Base-by-base conservation (phyloP, 345 rosid species). In the Tarenaya hassleriana region DNA sequence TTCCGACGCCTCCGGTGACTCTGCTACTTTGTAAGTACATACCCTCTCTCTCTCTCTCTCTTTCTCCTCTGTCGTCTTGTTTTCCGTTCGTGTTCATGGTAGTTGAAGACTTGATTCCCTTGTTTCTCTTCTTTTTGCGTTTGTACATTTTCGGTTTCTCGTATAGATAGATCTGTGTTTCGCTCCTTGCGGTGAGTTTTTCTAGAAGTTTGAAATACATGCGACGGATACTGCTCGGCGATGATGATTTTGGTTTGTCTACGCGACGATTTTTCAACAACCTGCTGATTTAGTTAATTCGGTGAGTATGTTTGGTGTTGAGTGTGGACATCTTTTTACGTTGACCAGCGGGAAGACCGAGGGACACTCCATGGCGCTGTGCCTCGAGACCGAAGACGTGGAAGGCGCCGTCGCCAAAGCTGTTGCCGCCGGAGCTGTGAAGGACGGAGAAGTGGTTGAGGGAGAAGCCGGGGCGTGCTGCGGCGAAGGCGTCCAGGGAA, bases 321-420 rank as follows among this genome's bases (percentile, higher is more conserved):
- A n/a, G n/a, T n/a, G n/a, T n/a, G n/a, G n/a, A n/a, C 18, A 13
- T 35, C 5, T 2, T n/a, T 19, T 4, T 38, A 8, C 20, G n/a
- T 38, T 62, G 17, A 55, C 17, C 61, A 77, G 83, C 17, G 68
- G 9, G 18, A 82, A 80, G 58, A 49, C 42, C 0, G 75, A 1
- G 8, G 80, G 70, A 0, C 1, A 41, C 3, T 58, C 64, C 0
- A 17, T 57, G 42, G 13, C 64, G 11, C 56, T 78, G 10, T 52
- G 73, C 65, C 68, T 92, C 44, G 98, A 83, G 66, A 78, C 96
- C 0, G 77, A 76, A 11, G 79, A 82, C 50, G 83, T 81, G 19
- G 91, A 74, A 1, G 78, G 73, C 12, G 95, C 91, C 1, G 16
- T 92, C 0, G n/a, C n/a, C n/a, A 77, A 78, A 76, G 86, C 94